A percentile compares a stretch with the other conserved stretches of the same genome.
These are phyloP conservation scores for Podaxis sp. DNA, from an alignment of 768 basidiomycete genomes.

Conservation along the genomic window DNA sequence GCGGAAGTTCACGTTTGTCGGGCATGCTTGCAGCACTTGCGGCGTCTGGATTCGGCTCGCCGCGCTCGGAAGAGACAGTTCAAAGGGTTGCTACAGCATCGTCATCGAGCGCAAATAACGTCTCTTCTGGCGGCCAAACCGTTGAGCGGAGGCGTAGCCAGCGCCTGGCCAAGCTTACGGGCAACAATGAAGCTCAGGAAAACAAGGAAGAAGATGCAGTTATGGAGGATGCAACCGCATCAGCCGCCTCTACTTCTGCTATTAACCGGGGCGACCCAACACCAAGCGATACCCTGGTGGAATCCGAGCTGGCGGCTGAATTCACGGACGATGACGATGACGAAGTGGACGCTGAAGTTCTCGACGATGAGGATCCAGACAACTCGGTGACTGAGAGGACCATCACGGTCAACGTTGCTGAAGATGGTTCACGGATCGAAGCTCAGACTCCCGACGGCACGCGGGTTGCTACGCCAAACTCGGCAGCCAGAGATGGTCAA, in stretches of 20 bases:
- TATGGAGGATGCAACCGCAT: constrained; percentile 11
- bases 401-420: constrained; percentile 77
- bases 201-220: constrained; percentile 12
- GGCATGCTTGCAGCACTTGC: constrained; percentile 92
- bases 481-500: constrained; percentile 38
- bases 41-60: constrained; percentile 65
- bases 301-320: constrained; percentile 66
- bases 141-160: constrained; percentile 75
- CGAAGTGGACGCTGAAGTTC: constrained; percentile 84
- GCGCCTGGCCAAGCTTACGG: constrained; percentile 66
- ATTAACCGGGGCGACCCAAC: constrained; percentile 32
- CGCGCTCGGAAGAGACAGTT: constrained; percentile 37
- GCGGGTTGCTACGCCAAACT: constrained; percentile 84
- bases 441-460: constrained; percentile 98
- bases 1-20: constrained; percentile 65
- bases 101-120: constrained; percentile 24
- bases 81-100: constrained; percentile 23
- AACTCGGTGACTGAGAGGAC: constrained; percentile 75
- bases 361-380: constrained; percentile 85
- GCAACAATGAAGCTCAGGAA: constrained; percentile 12
- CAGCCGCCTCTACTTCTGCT: constrained; percentile 19
- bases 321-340: constrained; percentile 89
- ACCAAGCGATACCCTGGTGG: constrained; percentile 58
- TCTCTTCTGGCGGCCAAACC: constrained; percentile 30
- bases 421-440: constrained; percentile 92